Evolutionary conservation across 1,139 yeast species (phyloP).

Genomic region (Lodderomyces oxycetoniae): DNA sequence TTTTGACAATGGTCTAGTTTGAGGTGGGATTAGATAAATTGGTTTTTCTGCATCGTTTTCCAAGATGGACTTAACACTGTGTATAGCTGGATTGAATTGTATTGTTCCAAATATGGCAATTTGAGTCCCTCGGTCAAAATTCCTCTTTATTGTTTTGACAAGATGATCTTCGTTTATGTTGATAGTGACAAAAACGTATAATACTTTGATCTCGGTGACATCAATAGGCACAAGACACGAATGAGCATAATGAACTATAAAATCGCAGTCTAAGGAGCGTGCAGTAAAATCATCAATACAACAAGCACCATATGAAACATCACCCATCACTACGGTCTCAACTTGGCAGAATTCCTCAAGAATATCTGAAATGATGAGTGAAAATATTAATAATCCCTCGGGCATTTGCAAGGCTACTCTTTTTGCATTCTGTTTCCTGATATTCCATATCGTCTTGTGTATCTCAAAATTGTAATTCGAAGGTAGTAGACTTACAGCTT

Average conservation of each 20-base stretch:
- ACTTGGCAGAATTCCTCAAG: conserved; percentile 85
- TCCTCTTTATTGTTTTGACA: conserved; percentile 65
- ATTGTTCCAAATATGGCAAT: conserved; percentile 89
- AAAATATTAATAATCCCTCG: conserved; percentile 85
- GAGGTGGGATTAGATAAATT: conserved; percentile 75
- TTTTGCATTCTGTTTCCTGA: conserved; percentile 65
- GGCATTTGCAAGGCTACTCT: conserved; percentile 95
- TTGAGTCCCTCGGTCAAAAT: conserved; percentile 59
- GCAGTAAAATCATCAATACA: conserved; percentile 98
- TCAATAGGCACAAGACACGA: conserved; percentile 96
- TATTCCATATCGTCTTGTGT: conserved; percentile 93
- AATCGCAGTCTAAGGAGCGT: conserved; percentile 85
- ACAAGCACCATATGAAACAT: conserved; percentile 97
- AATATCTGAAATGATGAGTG: conserved; percentile 83
- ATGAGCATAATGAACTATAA: conserved; percentile 94
- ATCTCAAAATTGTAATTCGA: conserved; percentile 92
- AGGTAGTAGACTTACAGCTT: conserved; percentile 77
- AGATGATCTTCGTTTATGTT: conserved; percentile 81
- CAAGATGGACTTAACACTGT: conserved; percentile 62
- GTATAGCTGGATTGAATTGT: conserved; percentile 93
- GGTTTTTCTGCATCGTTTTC: conserved; percentile 48
- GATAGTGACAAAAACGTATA: conserved; percentile 94
- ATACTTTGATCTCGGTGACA: conserved; percentile 79
- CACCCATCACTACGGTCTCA: conserved; percentile 96
- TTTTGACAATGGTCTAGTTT: conserved; percentile 84